Conservation (phyloP, 163 green algal species). For the Chlorella variabilis region DNA sequence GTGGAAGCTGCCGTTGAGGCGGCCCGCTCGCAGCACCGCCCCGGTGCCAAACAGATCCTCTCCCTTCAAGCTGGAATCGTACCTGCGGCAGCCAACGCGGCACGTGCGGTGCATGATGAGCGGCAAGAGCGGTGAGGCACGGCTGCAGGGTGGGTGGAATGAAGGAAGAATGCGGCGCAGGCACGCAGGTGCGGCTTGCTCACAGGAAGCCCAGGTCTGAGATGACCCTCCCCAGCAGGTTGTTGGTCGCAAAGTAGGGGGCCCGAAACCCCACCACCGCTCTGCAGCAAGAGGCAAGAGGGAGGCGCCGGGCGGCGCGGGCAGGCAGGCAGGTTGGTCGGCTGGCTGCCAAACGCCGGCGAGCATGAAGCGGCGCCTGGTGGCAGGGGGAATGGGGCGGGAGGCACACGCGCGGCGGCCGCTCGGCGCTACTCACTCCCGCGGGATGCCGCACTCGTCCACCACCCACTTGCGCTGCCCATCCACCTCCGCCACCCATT, state of each 20-base stretch:
- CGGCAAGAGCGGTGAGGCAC: too few species aligned
- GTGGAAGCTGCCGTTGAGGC: neutral
- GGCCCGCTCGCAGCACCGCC: neutral
- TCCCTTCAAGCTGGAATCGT: neutral
- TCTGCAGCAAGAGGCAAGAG: neutral
- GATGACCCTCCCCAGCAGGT: neutral
- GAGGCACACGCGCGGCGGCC: too few species aligned
- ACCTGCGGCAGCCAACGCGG: too few species aligned
- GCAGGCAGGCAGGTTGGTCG: too few species aligned
- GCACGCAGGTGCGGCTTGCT: too few species aligned
- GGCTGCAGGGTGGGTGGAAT: too few species aligned
- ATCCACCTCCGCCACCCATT: neutral
- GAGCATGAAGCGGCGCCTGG: too few species aligned
- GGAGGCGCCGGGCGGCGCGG: too few species aligned
- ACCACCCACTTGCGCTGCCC: neutral
- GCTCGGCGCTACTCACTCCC: neutral
- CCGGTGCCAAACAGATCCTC: neutral
- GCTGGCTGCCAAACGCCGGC: too few species aligned
- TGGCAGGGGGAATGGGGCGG: too few species aligned
- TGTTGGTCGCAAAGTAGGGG: neutral
- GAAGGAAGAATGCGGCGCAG: too few species aligned
- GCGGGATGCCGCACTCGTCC: neutral
- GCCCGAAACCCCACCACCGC: neutral
- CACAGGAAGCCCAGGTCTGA: neutral
- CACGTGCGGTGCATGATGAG: too few species aligned